Evolutionary conservation across 164 flowering plant genomes (phyloP).

Genomic region (Berberis thunbergii): DNA sequence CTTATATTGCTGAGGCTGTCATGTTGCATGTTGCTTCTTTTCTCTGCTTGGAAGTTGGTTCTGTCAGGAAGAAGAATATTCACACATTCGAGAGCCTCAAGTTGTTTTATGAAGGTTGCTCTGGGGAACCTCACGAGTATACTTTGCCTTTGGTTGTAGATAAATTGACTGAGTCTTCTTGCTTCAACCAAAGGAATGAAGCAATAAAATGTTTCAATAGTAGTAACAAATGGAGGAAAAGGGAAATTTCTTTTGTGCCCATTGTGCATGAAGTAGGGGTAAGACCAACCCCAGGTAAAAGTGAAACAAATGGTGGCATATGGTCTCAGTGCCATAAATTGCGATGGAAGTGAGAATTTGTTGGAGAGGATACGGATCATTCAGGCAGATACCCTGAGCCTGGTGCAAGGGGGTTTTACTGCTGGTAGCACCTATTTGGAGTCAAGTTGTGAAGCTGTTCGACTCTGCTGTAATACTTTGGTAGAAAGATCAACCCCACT

Average conservation of each 20-base stretch:
- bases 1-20: constrained; percentile 79
- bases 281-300: constrained; percentile 72
- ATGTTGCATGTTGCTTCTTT: constrained; percentile 69
- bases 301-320: constrained; percentile 83
- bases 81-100: constrained; percentile 58
- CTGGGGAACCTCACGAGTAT: constrained; percentile 51
- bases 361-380: constrained; percentile 62
- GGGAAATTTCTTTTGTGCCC: constrained; percentile 78
- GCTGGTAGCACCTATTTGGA: constrained; percentile 93
- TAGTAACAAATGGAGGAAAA: constrained; percentile 53
- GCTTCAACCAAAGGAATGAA: constrained; percentile 34
- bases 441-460: constrained; percentile 85
- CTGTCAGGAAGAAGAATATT: constrained; percentile 52
- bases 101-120: constrained; percentile 29
- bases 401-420: constrained; percentile 83
- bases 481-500: constrained; percentile 60
- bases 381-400: constrained; percentile 77
- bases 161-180: constrained; percentile 44
- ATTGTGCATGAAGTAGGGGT: constrained; percentile 39
- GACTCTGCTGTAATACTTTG: constrained; percentile 58
- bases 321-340: constrained; percentile 45
- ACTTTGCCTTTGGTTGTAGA: constrained; percentile 67
- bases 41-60: constrained; percentile 66
- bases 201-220: constrained; percentile 43
- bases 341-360: constrained; percentile 40